phyloP scores from a whole-genome alignment of 2,329 filamentous ascomycete species.

The Neopestalotiopsis sp. region DNA sequence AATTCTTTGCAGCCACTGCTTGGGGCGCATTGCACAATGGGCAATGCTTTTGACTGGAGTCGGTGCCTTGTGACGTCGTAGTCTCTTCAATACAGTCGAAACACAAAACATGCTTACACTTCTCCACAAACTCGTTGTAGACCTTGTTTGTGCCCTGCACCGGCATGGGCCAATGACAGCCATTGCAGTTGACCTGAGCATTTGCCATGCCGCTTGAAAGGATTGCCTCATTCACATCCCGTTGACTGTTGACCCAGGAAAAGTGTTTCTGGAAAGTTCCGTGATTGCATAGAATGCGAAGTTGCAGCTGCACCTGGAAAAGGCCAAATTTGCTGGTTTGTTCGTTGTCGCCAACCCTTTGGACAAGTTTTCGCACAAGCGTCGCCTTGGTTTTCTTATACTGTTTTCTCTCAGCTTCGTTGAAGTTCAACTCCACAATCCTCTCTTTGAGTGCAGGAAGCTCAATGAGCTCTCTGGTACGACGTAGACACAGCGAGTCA shows the following conservation, averaged over 20 bases:
- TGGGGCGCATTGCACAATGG: conserved; percentile 28
- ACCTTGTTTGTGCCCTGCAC: conserved; percentile 30
- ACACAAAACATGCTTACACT: conserved; percentile 39
- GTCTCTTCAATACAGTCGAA: conserved; percentile 35
- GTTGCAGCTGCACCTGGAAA: conserved; percentile 51
- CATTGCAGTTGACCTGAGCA: conserved; percentile 33
- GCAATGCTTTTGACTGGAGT: conserved; percentile 24
- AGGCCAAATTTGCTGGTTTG: conserved; percentile 45
- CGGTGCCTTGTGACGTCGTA: neutral
- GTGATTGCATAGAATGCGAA: conserved; percentile 56
- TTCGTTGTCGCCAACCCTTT: conserved; percentile 42
- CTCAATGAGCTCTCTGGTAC: conserved; percentile 46
- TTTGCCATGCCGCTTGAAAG: conserved; percentile 24
- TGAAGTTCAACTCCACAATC: conserved; percentile 36
- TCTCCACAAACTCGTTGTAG: conserved; percentile 27
- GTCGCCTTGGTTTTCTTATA: conserved; percentile 42
- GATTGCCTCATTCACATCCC: conserved; percentile 37
- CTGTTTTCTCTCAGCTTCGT: conserved; percentile 34
- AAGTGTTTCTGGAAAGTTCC: conserved; percentile 53
- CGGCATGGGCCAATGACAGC: conserved; percentile 41
- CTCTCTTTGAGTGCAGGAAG: conserved; percentile 38
- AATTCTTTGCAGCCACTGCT: neutral
- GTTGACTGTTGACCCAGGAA: conserved; percentile 44
- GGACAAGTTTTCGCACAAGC: conserved; percentile 43
- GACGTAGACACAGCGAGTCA: conserved; percentile 47